Conservation (phyloP, 2,329 filamentous ascomycete genomes). For the Coniochaeta prunicola region DNA sequence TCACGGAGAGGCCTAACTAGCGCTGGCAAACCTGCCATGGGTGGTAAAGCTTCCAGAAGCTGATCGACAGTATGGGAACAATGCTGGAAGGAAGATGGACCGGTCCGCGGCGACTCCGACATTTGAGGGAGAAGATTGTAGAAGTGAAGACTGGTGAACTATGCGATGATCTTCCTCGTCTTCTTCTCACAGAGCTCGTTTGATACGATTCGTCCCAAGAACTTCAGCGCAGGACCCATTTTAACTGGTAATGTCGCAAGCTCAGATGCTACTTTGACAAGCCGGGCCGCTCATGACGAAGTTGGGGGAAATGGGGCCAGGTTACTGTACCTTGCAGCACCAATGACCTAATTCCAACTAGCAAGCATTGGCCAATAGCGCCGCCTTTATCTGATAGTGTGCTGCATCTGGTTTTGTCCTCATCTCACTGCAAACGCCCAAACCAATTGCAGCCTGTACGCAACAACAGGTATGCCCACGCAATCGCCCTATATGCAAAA, state of each 20-base stretch:
- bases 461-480: neutral
- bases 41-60: conserved; percentile 12
- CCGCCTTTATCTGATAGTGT: neutral
- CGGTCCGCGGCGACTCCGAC: neutral
- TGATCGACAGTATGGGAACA: conserved; percentile 4
- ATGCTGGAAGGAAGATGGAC: neutral
- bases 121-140: neutral
- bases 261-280: neutral
- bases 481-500: neutral
- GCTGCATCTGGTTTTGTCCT: neutral
- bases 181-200: neutral
- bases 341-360: neutral
- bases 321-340: neutral
- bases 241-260: neutral
- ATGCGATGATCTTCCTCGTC: neutral
- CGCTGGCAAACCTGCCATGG: neutral
- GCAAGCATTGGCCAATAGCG: neutral
- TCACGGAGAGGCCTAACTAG: neutral
- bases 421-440: neutral
- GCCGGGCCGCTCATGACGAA: neutral
- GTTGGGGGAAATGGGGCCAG: neutral
- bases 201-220: neutral
- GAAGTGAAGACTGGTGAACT: neutral
- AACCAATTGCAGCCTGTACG: neutral
- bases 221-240: neutral